Base-by-base conservation (phyloP, 169 alveolate species). In the Plasmodium berghei region DNA sequence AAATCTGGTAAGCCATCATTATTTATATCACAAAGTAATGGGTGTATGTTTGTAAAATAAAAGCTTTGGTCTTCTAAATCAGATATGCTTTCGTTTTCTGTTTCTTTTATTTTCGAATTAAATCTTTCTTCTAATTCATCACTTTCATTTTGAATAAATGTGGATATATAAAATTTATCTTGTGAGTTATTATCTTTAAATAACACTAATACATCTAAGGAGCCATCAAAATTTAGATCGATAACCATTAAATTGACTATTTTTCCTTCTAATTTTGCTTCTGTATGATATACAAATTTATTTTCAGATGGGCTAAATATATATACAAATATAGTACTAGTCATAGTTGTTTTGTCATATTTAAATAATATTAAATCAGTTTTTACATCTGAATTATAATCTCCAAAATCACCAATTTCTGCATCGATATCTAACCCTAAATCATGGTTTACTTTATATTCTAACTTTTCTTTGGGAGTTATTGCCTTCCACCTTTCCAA, bases 1-100 rank as follows among this genome's bases (percentile, higher is more conserved):
- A 94, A 49, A 90, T 95, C 97, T 5, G 92, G 91, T 72, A 62
- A 26, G 1, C 97, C 97, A 91, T 95, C 97, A 12, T 96, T 94
- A 86, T 95, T 94, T 18, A 95, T 93, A 74, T 95, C 97, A 62
- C 94, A 91, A 9, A 92, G 94, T 18, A 95, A 61, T 18, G 96
- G 96, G 54, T 95, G 94, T 49, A 95, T 92, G 22, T 92, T 83
- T 5, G 95, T 86, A 56, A 69, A 93, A 46, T 90, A 91, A 62
- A 90, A 59, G 10, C 75, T 71, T 0, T 69, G 72, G 24, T 40
- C 18, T 40, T 66, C 70, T 3, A 5, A 40, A 54, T 83, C 71
- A 8, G 73, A n/a, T 20, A 83, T 83, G 1, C 18, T 18, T 56
- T 73, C 92, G 63, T 73, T 61, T n/a, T 6, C 64, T 5, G 16